A percentile compares a stretch with the other conserved stretches of the same genome.
Conservation (phyloP, 192 early-diverging fungal species). For the Gaertneriomyces sp. region DNA sequence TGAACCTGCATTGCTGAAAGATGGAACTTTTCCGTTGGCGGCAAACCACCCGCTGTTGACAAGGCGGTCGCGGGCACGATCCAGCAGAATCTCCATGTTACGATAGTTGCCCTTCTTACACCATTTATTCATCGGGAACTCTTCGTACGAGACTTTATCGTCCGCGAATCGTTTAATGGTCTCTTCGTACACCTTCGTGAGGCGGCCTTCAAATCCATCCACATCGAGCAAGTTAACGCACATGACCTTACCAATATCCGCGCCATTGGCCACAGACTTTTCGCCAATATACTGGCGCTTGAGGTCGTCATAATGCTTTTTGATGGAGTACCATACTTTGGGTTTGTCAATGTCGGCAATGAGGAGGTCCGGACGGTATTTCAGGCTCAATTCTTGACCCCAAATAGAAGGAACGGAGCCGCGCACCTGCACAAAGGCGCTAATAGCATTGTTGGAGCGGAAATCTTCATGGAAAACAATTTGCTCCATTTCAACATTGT, state of each 20-base stretch:
- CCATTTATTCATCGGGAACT: constrained; percentile 54
- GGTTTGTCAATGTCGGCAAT: constrained; percentile 39
- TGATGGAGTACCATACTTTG: constrained; percentile 39
- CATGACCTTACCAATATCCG: constrained; percentile 40
- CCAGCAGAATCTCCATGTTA: constrained; percentile 51
- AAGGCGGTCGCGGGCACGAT: constrained; percentile 43
- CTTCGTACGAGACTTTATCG: constrained; percentile 45
- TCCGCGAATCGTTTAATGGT: constrained; percentile 38
- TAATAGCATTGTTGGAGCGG: constrained; percentile 30
- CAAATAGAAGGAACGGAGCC: constrained; percentile 52
- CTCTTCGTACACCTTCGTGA: constrained; percentile 45
- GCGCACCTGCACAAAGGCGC: constrained; percentile 48
- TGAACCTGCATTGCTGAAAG: neutral
- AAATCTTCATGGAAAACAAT: constrained; percentile 53
- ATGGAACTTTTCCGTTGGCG: constrained; percentile 47
- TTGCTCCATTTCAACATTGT: constrained; percentile 61
- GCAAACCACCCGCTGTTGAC: constrained; percentile 46
- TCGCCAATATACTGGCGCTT: constrained; percentile 48
- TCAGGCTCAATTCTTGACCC: constrained; percentile 48
- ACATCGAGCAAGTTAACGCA: constrained; percentile 56
- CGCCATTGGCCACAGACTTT: constrained; percentile 21
- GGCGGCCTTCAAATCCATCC: constrained; percentile 41
- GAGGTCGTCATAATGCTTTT: constrained; percentile 46
- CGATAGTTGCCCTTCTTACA: constrained; percentile 49
- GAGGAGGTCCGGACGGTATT: constrained; percentile 44